Evolutionary conservation across 1,284 basidiomycete genomes (phyloP), one percentile per base, ranked within the genome.

Genomic region (Singerocomus inundabilis): DNA sequence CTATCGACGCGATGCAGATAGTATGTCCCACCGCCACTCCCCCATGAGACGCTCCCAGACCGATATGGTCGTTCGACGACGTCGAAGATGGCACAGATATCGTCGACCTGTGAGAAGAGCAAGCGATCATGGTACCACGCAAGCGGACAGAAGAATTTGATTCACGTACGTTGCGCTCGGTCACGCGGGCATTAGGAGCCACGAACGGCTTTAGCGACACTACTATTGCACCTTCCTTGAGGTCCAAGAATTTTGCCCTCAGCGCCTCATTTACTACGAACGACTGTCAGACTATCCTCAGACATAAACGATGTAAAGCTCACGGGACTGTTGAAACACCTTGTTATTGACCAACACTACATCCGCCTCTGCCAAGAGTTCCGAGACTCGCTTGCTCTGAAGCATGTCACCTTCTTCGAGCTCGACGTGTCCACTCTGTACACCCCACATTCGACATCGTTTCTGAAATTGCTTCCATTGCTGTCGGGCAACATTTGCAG

Each of bases 331-430:
- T 46, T 78, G 73, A 62, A 89, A 90, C 1, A 88, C 85, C 68
- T 88, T 90, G 64, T 89, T 90, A 63, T 90, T 88, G 41, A 89
- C 84, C 48, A 90, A 65, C 10, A 90, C 81, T 6, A 90, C 85
- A 57, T 90, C 86, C 4, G 88, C 87, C 58, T 83, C 66, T 9
- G 77, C 67, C 53, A 90, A 76, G 44, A 88, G 67, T 63, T 82
- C 76, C 48, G 80, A 74, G 38, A 86, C 77, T 36, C 81, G 71
- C 35, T 57, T 61, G 62, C 84, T 87, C 55, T 72, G 69, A 44
- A 88, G 69, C 84, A 90, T 89, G 58, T 90, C 79, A 0, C 84
- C 85, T 61, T 86, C 74, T 63, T 86, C 84, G 9, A 89, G 67
- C 66, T 89, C 86, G 32, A 88, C 78, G 3, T 82, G 73, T 4